Conservation (phyloP, 1,139 yeast species). For the Entelexis sorbosivorans region DNA sequence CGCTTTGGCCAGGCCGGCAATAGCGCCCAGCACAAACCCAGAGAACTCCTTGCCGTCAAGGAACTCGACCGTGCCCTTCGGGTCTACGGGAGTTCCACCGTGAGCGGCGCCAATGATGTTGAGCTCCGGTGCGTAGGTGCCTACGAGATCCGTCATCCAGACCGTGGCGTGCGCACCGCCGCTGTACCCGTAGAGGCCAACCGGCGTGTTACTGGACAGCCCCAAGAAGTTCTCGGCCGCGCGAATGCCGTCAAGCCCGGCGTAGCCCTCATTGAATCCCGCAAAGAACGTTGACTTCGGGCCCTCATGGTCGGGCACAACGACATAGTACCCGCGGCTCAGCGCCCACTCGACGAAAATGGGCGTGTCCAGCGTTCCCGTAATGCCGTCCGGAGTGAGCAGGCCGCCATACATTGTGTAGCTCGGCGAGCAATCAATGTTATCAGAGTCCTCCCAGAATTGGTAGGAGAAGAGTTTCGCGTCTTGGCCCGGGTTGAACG, state of each 20-base stretch:
- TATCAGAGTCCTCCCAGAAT: slow-evolving; percentile 27
- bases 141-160: slow-evolving; percentile 26
- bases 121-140: slow-evolving; percentile 27
- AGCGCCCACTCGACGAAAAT: slow-evolving; percentile 17
- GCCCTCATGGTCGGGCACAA: slow-evolving; percentile 25
- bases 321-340: slow-evolving; percentile 13
- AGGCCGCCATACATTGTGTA: slow-evolving; percentile 19
- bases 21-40: slow-evolving; percentile 26
- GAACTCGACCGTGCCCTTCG: slow-evolving; percentile 24
- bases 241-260: slow-evolving; percentile 17
- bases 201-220: background rate
- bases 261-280: slow-evolving; percentile 19
- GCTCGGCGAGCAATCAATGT: slow-evolving; percentile 28
- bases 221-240: slow-evolving; percentile 9
- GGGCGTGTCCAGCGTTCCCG: slow-evolving; percentile 21
- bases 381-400: slow-evolving; percentile 17
- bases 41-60: slow-evolving; percentile 21
- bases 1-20: slow-evolving; percentile 17
- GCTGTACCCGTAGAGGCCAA: slow-evolving; percentile 27
- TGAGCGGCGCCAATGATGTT: slow-evolving; percentile 26
- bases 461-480: slow-evolving; percentile 26
- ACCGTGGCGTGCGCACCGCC: slow-evolving; percentile 29
- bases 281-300: slow-evolving; percentile 26
- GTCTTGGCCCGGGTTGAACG: slow-evolving; percentile 15
- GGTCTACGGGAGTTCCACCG: slow-evolving; percentile 24